phyloP scores from a whole-genome alignment of 148 eudicot genomes.

The Cornus florida region DNA sequence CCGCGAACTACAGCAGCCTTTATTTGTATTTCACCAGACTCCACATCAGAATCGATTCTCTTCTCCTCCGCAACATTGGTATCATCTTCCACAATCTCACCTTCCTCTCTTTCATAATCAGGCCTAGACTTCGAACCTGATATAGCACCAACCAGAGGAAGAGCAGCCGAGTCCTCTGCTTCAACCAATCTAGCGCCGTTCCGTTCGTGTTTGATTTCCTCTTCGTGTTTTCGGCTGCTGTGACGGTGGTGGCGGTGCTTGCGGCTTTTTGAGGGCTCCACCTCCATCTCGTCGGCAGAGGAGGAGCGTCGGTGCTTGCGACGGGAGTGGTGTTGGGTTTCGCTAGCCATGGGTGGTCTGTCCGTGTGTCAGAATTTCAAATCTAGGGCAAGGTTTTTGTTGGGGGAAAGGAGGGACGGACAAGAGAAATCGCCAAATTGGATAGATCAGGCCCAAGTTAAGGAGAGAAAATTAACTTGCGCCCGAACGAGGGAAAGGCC shows the following conservation, averaged over 20 bases:
- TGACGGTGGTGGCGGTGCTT: slow-evolving; percentile 74
- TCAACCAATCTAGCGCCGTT: too few species aligned
- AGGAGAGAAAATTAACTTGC: too few species aligned
- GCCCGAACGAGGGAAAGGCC: too few species aligned
- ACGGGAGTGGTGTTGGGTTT: slow-evolving; percentile 44
- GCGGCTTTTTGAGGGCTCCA: slow-evolving; percentile 65
- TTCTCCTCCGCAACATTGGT: too few species aligned
- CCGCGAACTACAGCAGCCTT: slow-evolving; percentile 12
- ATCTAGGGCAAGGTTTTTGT: too few species aligned
- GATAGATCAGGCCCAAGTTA: too few species aligned
- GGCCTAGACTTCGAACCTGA: slow-evolving; percentile 15
- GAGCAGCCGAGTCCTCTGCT: slow-evolving; percentile 1
- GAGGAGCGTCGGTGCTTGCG: slow-evolving; percentile 66
- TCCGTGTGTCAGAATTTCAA: too few species aligned
- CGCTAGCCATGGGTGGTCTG: slow-evolving; percentile 21
- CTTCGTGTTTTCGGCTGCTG: slow-evolving; percentile 36
- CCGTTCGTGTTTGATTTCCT: slow-evolving; percentile 16
- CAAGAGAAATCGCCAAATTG: too few species aligned
- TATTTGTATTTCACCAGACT: too few species aligned
- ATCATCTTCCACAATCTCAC: slow-evolving; percentile 80
- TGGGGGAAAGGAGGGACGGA: too few species aligned
- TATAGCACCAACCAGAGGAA: background rate
- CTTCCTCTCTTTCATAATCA: slow-evolving; percentile 90
- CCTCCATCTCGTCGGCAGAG: slow-evolving; percentile 39
- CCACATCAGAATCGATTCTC: too few species aligned